phyloP scores from a whole-genome alignment of 2,329 filamentous ascomycete species.

The Diaporthe velutina region DNA sequence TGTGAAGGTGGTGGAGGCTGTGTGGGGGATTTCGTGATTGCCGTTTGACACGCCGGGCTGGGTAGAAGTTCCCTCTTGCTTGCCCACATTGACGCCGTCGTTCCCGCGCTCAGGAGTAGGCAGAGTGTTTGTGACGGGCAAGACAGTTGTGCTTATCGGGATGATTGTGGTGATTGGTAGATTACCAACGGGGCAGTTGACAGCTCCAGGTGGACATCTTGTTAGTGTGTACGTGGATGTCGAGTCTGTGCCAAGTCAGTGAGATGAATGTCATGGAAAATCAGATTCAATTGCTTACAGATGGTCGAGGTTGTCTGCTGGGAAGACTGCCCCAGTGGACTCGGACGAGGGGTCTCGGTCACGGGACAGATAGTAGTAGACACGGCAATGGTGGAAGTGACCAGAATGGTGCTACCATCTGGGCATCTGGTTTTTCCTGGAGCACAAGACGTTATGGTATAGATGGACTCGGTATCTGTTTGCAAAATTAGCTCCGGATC shows the following conservation, averaged over 20 bases:
- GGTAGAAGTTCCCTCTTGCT: not conserved
- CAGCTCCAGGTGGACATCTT: not conserved
- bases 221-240: not conserved
- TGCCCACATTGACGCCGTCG: not conserved
- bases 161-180: conserved; percentile 1
- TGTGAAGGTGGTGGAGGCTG: not conserved
- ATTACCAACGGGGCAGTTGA: not conserved
- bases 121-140: not conserved
- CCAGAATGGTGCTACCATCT: not conserved
- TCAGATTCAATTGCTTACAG: not conserved
- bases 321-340: not conserved
- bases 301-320: not conserved
- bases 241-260: not conserved
- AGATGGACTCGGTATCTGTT: not conserved
- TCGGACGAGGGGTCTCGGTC: not conserved
- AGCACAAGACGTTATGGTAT: not conserved
- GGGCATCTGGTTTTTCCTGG: not conserved
- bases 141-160: conserved; percentile 2
- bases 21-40: not conserved
- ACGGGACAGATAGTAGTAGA: conserved; percentile 2
- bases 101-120: not conserved
- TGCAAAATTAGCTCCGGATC: not conserved
- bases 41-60: not conserved
- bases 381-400: not conserved
- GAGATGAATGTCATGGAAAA: rapidly evolving